Evolutionary conservation across 2,329 filamentous ascomycete species (phyloP), one percentile per base, ranked within the genome.

Genomic region (Orbilia blumenaviensis): DNA sequence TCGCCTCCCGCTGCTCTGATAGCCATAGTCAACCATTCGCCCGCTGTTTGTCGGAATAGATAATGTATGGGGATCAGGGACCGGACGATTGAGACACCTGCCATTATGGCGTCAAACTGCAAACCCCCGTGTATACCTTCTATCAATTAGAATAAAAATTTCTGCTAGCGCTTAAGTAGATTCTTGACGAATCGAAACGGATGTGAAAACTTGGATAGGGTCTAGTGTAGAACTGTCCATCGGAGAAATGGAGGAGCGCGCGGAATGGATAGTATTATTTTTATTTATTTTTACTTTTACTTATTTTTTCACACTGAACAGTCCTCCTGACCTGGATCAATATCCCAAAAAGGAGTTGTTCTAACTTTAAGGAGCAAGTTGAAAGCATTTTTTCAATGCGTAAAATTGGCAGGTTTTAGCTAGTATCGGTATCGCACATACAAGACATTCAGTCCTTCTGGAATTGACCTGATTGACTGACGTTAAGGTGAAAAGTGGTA

Each of bases 311-410:
- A n/a, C n/a, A n/a, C n/a, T n/a, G n/a, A n/a, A n/a, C n/a, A n/a
- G n/a, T 32, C 16, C 48, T 54, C 5, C 27, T 18, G 36, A 2
- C 14, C 12, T 38, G 50, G 12, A 36, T 36, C 18, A 56, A 38
- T 56, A 56, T 38, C 52, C 25, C 16, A 36, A 56, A 25, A 8
- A 21, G n/a, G 52, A 12, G 16, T 18, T 21, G 32, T 23, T 14
- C 52, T 56, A 63, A 25, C 58, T 52, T 8, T 29, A 63, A 63
- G 12, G 9, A 71, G 66, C 58, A 71, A 71, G 66, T 71, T 71
- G 56, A 63, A 63, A 56, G 46, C 23, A 56, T 46, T 46, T 25
- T n/a, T 29, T 66, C 25, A 18, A 72, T 66, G 67, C 67, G 32
- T 58, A 36, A 66, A 56, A 64, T 27, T 36, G 60, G 48, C 38